Conservation (phyloP, 2,329 filamentous ascomycete genomes). For the Aspergillus quadrilineatus region DNA sequence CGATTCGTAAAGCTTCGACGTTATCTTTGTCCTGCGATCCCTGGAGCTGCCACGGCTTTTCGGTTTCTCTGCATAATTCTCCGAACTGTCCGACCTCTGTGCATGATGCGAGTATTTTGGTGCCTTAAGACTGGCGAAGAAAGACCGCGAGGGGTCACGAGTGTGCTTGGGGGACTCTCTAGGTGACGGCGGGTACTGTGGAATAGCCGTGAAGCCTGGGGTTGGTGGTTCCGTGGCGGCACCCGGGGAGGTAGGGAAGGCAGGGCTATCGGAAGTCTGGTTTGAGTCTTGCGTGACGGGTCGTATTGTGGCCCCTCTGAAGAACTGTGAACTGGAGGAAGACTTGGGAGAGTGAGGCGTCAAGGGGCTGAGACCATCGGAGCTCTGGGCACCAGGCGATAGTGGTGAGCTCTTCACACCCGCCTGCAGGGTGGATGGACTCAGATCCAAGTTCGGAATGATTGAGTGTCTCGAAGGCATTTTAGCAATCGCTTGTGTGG, state of each 20-base stretch:
- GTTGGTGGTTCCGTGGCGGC: constrained; percentile 33
- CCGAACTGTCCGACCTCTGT: constrained; percentile 42
- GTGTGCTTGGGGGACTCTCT: constrained; percentile 42
- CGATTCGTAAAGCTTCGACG: constrained; percentile 41
- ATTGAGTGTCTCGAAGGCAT: constrained; percentile 40
- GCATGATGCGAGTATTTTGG: constrained; percentile 46
- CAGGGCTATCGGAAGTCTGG: constrained; percentile 30
- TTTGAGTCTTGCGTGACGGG: constrained; percentile 40
- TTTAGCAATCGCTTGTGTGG: constrained; percentile 23
- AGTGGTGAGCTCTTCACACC: constrained; percentile 33
- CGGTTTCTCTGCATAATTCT: constrained; percentile 36
- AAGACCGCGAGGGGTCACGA: constrained; percentile 47
- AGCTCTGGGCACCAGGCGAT: constrained; percentile 36
- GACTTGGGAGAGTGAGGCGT: constrained; percentile 42
- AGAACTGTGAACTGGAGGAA: constrained; percentile 36
- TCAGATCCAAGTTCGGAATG: constrained; percentile 41
- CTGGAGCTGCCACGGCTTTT: constrained; percentile 46
- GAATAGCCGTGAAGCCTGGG: constrained; percentile 47
- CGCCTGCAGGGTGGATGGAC: constrained; percentile 31
- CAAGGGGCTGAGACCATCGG: constrained; percentile 36
- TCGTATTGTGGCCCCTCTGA: constrained; percentile 43
- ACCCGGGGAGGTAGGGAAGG: constrained; percentile 30
- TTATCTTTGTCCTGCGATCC: constrained; percentile 40
- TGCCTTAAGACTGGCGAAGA: constrained; percentile 49
- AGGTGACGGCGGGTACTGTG: constrained; percentile 46